Base-by-base conservation (phyloP, 2,329 filamentous ascomycete species). In the Apiospora sp. region DNA sequence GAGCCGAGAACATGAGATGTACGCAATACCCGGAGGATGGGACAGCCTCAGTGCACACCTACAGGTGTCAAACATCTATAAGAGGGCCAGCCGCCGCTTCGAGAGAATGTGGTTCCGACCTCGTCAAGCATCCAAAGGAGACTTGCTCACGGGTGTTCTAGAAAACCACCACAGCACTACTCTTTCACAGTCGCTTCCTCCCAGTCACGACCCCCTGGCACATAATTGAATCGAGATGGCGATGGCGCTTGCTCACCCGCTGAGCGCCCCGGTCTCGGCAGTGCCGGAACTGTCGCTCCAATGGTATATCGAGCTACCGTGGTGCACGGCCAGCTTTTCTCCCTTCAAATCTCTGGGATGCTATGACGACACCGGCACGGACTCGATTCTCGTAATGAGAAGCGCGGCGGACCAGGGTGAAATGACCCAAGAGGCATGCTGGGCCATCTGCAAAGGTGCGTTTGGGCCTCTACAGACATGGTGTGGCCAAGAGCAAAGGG, bases 371-470 rank as follows among this genome's bases (percentile, higher is more conserved):
- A 48, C 14, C 19, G 67, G 41, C 13, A 10, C 12, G 14, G 27
- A 27, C 43, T 27, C n/a, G 8, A 27, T 14, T 48, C 58, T 64
- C 6, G 1, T 16, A 13, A 46, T 68, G 41, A 68, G 67, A 68
- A 68, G 67, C 5, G 12, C 14, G 14, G 67, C 44, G 22, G 43
- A 68, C n/a, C 67, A 68, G 41, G 3, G 30, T 44, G 1, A 4
- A 6, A 68, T 68, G 43, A 68, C 67, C 12, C 14, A 19, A 16
- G 24, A 48, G n/a, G 19, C 12, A 0, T 68, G 67, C 67, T 48
- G 44, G 44, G 44, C 41, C n/a, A 68, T 68, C 13, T 68, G 67
- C 44, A 68, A 68, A 68, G 67, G 67, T 68, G 8, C 2, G 41
- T 30, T 3, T 4, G n/a, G 24, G 14, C 19, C 27, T 24, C 14